These are phyloP conservation scores for Pelargonium fulgidum DNA, from an alignment of 441 rosid genomes.

Conservation along the genomic window DNA sequence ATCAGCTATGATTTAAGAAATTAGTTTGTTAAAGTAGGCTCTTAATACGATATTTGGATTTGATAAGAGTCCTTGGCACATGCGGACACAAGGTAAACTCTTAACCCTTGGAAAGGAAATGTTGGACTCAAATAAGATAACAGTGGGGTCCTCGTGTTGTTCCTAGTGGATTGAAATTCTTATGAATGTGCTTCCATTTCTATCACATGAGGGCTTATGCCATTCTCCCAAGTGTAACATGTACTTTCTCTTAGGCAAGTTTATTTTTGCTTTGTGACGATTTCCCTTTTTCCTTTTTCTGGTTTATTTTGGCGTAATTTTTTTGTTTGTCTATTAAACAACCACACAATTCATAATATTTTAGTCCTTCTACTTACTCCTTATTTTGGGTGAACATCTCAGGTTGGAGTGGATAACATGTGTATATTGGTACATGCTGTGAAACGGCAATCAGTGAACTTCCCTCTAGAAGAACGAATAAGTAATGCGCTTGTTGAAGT, in stretches of 20 bases:
- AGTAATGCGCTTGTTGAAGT: conserved; percentile 72
- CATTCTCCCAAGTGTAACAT: neutral
- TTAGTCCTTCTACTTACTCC: neutral
- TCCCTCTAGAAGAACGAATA: conserved; percentile 52
- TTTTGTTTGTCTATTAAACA: neutral
- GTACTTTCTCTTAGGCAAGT: neutral
- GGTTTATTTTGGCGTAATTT: neutral
- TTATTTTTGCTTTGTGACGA: neutral
- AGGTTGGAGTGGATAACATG: conserved; percentile 87
- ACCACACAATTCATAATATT: neutral
- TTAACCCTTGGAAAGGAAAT: neutral
- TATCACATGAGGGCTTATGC: neutral
- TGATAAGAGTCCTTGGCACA: neutral
- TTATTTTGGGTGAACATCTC: conserved; percentile 17
- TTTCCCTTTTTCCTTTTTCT: neutral
- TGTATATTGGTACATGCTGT: conserved; percentile 74
- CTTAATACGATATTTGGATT: neutral
- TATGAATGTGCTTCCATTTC: neutral
- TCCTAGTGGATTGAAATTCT: neutral
- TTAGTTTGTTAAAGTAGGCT: neutral
- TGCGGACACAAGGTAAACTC: neutral
- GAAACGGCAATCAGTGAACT: conserved; percentile 49
- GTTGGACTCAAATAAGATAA: neutral
- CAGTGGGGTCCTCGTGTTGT: neutral
- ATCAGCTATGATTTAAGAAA: neutral